phyloP scores from a whole-genome alignment of 805 yeast genomes.

The Danielozyma ontarioensis region DNA sequence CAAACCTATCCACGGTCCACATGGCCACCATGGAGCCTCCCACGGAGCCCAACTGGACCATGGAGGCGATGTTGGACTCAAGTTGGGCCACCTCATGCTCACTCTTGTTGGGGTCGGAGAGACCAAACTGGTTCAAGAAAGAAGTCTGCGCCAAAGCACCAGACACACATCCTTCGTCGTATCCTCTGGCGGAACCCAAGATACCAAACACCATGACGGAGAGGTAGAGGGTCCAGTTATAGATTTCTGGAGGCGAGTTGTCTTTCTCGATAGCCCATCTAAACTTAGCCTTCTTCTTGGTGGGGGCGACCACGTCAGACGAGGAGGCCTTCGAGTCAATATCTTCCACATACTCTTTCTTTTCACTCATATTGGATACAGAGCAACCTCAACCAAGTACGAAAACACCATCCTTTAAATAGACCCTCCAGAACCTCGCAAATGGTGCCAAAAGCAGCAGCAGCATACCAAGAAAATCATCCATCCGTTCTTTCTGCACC shows the following conservation, averaged over 20 bases:
- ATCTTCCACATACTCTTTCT: too few relatives aligned
- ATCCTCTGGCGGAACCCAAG: conserved; percentile 53
- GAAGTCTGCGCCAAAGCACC: conserved; percentile 41
- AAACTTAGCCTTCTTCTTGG: conserved; percentile 5
- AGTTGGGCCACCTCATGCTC: conserved; percentile 36
- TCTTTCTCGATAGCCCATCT: conserved; percentile 22
- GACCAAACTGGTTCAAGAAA: conserved; percentile 40
- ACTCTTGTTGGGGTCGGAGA: conserved; percentile 33
- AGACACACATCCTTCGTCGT: conserved; percentile 50
- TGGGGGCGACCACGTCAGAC: too few relatives aligned
- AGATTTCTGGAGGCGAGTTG: conserved; percentile 41
- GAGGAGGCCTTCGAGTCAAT: too few relatives aligned
- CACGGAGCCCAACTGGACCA: conserved; percentile 54
- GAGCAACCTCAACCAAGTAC: too few relatives aligned
- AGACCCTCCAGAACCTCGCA: too few relatives aligned
- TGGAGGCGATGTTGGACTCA: conserved; percentile 49
- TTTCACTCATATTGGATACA: too few relatives aligned
- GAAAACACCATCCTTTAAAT: too few relatives aligned
- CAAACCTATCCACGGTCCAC: conserved; percentile 45
- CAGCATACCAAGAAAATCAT: too few relatives aligned
- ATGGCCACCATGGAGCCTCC: conserved; percentile 50
- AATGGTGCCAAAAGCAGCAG: too few relatives aligned
- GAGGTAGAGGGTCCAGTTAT: conserved; percentile 40
- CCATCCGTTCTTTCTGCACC: too few relatives aligned
- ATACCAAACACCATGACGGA: conserved; percentile 46